These are phyloP conservation scores for Fusarium dlaminii DNA, from an alignment of 2,329 filamentous ascomycete genomes.

Conservation along the genomic window DNA sequence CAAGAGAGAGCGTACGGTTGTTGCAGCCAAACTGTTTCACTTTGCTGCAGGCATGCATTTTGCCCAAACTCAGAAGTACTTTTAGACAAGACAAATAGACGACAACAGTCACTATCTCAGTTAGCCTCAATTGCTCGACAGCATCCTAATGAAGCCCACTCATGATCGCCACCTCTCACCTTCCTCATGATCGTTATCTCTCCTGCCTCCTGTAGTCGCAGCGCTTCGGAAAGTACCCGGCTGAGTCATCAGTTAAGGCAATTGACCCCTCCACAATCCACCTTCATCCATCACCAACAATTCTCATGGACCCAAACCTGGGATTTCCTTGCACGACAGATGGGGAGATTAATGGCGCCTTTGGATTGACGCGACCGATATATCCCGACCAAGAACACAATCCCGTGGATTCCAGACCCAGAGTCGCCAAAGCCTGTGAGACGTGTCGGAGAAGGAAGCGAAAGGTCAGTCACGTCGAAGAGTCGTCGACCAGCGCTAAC, in stretches of 20 bases:
- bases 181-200: not conserved
- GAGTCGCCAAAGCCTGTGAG: not conserved
- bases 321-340: not conserved
- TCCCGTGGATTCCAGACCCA: not conserved
- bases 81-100: constrained; percentile 11
- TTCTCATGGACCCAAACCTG: not conserved
- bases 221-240: not conserved
- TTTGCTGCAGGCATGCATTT: constrained; percentile 44
- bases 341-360: too few relatives aligned
- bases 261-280: not conserved
- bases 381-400: not conserved
- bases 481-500: not conserved
- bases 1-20: constrained; percentile 36
- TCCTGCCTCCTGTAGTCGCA: not conserved
- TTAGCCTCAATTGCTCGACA: not conserved
- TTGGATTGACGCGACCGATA: not conserved
- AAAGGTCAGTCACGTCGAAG: not conserved
- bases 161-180: not conserved
- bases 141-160: not conserved
- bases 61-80: constrained; percentile 43
- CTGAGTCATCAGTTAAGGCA: not conserved
- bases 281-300: not conserved
- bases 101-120: too few relatives aligned
- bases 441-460: not conserved
- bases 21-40: constrained; percentile 42